phyloP scores from a whole-genome alignment of 2,329 filamentous ascomycete genomes.

The Paraphaeosphaeria minitans region DNA sequence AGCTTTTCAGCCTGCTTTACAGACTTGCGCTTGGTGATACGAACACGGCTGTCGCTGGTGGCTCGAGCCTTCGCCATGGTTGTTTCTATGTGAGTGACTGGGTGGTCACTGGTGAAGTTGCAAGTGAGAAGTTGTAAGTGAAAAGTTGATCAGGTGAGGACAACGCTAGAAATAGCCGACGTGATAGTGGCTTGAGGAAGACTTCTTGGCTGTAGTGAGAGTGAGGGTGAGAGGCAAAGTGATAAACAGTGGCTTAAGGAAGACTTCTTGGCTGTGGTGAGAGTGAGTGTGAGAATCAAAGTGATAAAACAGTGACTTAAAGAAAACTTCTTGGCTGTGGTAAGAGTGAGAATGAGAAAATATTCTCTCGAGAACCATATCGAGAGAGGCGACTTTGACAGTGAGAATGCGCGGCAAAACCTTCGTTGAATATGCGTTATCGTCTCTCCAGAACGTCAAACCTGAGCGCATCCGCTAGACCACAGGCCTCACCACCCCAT shows the following conservation, averaged over 20 bases:
- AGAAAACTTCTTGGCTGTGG: background rate
- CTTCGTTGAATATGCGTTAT: background rate
- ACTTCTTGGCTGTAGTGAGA: background rate
- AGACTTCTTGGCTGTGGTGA: background rate
- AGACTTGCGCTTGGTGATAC: background rate
- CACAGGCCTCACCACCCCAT: slow-evolving; percentile 36
- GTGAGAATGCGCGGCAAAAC: too few relatives aligned
- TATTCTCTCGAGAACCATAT: too few relatives aligned
- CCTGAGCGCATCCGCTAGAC: background rate
- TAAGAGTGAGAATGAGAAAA: background rate
- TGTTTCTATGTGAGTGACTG: background rate
- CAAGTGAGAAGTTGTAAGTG: background rate
- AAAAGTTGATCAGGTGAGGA: background rate
- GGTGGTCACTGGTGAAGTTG: background rate
- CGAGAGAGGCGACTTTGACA: too few relatives aligned
- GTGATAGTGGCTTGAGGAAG: background rate
- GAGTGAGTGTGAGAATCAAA: background rate
- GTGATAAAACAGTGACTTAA: background rate
- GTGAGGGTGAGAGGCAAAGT: background rate
- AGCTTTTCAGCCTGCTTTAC: background rate
- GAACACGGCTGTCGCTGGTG: background rate
- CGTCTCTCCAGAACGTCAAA: background rate
- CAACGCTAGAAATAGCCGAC: background rate
- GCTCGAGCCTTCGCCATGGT: slow-evolving; percentile 3
- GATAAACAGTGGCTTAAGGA: background rate